phyloP scores from a whole-genome alignment of 2,329 filamentous ascomycete species.

The Ophiostoma quercus region DNA sequence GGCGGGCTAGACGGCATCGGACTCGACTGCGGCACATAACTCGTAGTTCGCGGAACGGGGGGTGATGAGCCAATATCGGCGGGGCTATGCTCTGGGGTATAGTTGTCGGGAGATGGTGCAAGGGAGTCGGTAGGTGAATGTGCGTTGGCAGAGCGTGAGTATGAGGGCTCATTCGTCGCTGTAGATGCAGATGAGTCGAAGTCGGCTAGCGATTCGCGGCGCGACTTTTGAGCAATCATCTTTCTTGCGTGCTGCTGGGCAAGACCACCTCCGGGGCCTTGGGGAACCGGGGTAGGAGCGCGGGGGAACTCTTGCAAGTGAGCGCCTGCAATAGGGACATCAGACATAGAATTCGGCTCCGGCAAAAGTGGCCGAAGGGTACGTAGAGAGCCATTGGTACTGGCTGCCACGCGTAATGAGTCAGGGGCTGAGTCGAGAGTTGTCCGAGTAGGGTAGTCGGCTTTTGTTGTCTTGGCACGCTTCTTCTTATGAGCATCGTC shows the following conservation, averaged over 20 bases:
- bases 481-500: conserved; percentile 61
- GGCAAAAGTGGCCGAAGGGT: conserved; percentile 69
- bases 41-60: conserved; percentile 62
- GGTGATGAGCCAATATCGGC: conserved; percentile 86
- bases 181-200: conserved; percentile 32
- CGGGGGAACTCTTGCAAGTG: conserved; percentile 69
- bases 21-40: conserved; percentile 49
- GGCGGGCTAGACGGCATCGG: conserved; percentile 76
- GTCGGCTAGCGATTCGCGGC: conserved; percentile 52
- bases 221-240: conserved; percentile 41
- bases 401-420: conserved; percentile 82
- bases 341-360: conserved; percentile 34
- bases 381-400: conserved; percentile 80
- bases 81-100: conserved; percentile 61
- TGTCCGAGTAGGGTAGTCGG: conserved; percentile 51
- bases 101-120: conserved; percentile 48
- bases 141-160: conserved; percentile 45
- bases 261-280: conserved; percentile 33
- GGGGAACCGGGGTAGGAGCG: conserved; percentile 70
- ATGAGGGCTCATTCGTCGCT: conserved; percentile 30
- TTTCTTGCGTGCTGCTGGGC: conserved; percentile 32
- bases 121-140: conserved; percentile 51
- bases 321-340: conserved; percentile 36
- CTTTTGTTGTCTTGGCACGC: conserved; percentile 71
- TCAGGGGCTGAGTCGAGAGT: conserved; percentile 70